A percentile compares a stretch with the other conserved stretches of the same genome.
These are phyloP conservation scores for Noccaea bulbosa DNA, from an alignment of 345 rosid genomes.

Conservation along the genomic window DNA sequence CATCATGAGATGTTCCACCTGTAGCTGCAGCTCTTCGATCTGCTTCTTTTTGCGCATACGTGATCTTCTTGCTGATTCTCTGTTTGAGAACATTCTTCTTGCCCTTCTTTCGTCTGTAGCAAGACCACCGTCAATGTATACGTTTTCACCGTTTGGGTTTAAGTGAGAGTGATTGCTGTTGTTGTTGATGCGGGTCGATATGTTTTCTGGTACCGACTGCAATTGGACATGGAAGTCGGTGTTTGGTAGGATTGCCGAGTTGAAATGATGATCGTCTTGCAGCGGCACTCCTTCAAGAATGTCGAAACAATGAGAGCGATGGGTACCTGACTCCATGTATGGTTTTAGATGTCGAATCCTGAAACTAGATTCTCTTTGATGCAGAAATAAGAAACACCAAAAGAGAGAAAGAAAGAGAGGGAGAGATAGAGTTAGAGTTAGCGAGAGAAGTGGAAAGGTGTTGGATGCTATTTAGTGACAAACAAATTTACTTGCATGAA, in stretches of 20 bases:
- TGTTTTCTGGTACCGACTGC: constrained; percentile 45
- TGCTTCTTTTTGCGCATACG: constrained; percentile 76
- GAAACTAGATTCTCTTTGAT: constrained; percentile 13
- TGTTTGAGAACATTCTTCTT: constrained; percentile 74
- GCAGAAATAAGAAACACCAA: constrained; percentile 20
- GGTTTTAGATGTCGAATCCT: constrained; percentile 24
- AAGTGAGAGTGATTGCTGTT: constrained; percentile 22
- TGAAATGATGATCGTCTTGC: constrained; percentile 48
- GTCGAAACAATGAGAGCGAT: constrained; percentile 43
- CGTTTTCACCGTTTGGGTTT: constrained; percentile 38
- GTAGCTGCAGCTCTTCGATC: constrained; percentile 71
- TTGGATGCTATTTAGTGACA: constrained; percentile 36
- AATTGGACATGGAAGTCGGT: constrained; percentile 37
- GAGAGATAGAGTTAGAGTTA: background rate
- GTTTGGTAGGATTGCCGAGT: constrained; percentile 38
- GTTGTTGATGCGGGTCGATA: constrained; percentile 38
- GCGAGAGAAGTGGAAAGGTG: background rate
- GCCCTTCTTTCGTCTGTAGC: constrained; percentile 56
- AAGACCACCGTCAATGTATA: constrained; percentile 8
- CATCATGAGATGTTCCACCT: constrained; percentile 62
- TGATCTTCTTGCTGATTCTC: constrained; percentile 78
- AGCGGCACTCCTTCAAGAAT: constrained; percentile 38
- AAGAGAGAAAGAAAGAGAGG: background rate
- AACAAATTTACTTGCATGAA: constrained; percentile 31
- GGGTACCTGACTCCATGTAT: constrained; percentile 30